phyloP scores from a whole-genome alignment of 2,329 filamentous ascomycete species.

The Botrytis porri region DNA sequence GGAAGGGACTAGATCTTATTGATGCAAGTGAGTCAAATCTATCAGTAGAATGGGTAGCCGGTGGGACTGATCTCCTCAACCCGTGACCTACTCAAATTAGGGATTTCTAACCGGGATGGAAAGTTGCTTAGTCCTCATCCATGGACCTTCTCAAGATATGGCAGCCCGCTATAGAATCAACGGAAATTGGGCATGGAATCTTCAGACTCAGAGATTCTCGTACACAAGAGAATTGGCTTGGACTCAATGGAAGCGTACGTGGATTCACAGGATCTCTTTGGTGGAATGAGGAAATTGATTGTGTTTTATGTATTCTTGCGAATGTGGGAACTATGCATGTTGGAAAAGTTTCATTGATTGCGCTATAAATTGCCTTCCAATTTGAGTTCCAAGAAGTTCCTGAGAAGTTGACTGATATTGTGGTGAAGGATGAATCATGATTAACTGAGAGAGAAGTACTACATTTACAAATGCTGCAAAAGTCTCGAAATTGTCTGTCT shows the following conservation, averaged over 20 bases:
- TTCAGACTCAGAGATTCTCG: conserved; percentile 7
- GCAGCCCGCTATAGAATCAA: neutral
- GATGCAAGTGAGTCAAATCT: conserved; percentile 23
- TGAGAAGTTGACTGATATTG: conserved; percentile 1
- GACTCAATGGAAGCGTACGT: conserved; percentile 24
- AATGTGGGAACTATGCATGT: conserved; percentile 27
- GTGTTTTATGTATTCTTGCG: conserved; percentile 18
- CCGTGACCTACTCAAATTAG: conserved; percentile 22
- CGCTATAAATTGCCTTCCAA: conserved; percentile 9
- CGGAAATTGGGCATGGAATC: conserved; percentile 22
- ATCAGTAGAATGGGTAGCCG: conserved; percentile 24
- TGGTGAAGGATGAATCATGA: neutral
- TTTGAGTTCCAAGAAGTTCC: conserved; percentile 17
- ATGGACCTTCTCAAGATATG: conserved; percentile 19
- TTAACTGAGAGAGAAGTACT: neutral
- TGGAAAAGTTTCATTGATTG: conserved; percentile 18
- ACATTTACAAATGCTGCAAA: neutral
- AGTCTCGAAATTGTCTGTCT: neutral
- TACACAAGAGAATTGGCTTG: conserved; percentile 19
- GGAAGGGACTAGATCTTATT: conserved; percentile 4
- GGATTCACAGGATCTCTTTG: conserved; percentile 22
- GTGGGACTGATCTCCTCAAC: conserved; percentile 22
- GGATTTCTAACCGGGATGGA: conserved; percentile 20
- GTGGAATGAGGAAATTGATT: conserved; percentile 24
- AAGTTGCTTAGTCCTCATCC: conserved; percentile 17